phyloP scores from a whole-genome alignment of 257 asterid genomes.

The Fraxinus excelsior region DNA sequence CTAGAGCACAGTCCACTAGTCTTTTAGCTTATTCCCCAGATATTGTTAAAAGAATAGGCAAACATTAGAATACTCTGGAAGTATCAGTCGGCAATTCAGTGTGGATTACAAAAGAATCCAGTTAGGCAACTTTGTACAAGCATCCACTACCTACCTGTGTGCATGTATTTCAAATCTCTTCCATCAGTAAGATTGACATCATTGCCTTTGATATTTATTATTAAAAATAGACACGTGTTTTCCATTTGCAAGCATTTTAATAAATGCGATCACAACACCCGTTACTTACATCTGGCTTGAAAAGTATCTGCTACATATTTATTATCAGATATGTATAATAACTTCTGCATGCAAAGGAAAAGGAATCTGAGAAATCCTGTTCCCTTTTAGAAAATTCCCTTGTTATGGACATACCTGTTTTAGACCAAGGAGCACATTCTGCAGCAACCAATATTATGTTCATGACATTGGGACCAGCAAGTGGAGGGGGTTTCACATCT shows the following conservation, averaged over 20 bases:
- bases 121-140: neutral
- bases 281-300: neutral
- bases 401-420: constrained; percentile 66
- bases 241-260: neutral
- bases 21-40: neutral
- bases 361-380: too few species aligned
- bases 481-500: constrained; percentile 74
- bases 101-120: neutral
- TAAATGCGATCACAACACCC: too few species aligned
- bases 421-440: constrained; percentile 95
- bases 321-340: neutral
- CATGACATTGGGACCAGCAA: constrained; percentile 89
- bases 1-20: neutral
- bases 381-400: constrained; percentile 4
- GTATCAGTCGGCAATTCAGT: neutral
- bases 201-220: too few species aligned
- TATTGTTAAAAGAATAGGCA: neutral
- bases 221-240: neutral
- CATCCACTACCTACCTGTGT: neutral
- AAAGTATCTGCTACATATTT: neutral
- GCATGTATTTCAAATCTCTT: neutral
- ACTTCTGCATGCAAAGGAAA: neutral
- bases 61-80: neutral
- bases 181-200: neutral
- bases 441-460: constrained; percentile 78